Conservation (phyloP, 1,284 basidiomycete genomes). For the Sporisorium reilianum region DNA sequence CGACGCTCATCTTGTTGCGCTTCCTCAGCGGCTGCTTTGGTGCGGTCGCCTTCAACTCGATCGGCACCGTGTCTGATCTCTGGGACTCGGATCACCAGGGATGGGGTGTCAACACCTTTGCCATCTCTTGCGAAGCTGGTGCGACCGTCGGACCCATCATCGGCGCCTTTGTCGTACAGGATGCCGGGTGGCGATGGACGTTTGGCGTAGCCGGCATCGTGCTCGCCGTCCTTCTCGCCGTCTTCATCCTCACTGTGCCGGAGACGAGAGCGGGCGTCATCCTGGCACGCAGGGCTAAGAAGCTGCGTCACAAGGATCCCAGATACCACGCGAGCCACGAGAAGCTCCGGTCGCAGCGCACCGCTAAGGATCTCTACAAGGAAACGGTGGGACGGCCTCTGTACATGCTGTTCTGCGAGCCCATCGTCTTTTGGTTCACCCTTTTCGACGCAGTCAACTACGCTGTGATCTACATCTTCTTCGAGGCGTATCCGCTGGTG, state of each 20-base stretch:
- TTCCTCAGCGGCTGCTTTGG: constrained; percentile 58
- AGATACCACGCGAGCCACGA: constrained; percentile 69
- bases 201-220: constrained; percentile 59
- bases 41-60: constrained; percentile 56
- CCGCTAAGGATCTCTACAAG: constrained; percentile 38
- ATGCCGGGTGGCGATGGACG: constrained; percentile 56
- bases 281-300: constrained; percentile 66
- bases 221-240: constrained; percentile 31
- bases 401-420: constrained; percentile 67
- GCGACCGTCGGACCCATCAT: constrained; percentile 51
- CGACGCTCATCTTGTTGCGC: constrained; percentile 51
- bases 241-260: constrained; percentile 47
- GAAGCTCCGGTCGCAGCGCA: constrained; percentile 60
- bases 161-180: constrained; percentile 45
- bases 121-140: constrained; percentile 51
- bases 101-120: constrained; percentile 60
- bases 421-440: constrained; percentile 62
- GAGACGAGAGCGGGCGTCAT: constrained; percentile 65
- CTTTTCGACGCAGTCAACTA: constrained; percentile 65
- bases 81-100: constrained; percentile 57
- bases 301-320: constrained; percentile 66
- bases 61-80: constrained; percentile 57
- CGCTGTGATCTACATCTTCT: constrained; percentile 69
- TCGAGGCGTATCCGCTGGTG: constrained; percentile 69
- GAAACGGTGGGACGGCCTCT: constrained; percentile 60